Evolutionary conservation across 176 grass and related monocot genomes (phyloP).

Genomic region (Musa itinerans): DNA sequence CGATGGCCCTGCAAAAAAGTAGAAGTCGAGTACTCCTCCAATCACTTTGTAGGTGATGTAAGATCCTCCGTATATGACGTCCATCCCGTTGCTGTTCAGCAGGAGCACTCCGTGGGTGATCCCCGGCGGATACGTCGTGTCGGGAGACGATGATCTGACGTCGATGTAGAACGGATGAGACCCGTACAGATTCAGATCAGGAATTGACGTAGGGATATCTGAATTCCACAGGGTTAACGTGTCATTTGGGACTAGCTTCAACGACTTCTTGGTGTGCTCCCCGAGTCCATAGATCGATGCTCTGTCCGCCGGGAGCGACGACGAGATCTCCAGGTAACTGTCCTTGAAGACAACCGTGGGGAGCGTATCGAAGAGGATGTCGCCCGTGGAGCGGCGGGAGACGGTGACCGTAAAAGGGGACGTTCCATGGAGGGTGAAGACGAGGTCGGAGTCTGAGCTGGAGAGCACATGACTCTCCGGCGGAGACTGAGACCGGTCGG

Average conservation of each 20-base stretch:
- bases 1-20: constrained; percentile 61
- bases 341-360: constrained; percentile 54
- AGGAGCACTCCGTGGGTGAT: constrained; percentile 66
- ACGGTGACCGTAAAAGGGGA: constrained; percentile 70
- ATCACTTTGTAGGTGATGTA: constrained; percentile 78
- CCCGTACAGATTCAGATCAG: constrained; percentile 67
- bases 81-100: constrained; percentile 93
- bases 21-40: constrained; percentile 79
- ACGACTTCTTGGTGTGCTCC: constrained; percentile 71
- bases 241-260: constrained; percentile 45
- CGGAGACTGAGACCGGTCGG: not conserved
- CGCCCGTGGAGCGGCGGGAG: constrained; percentile 56
- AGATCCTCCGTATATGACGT: constrained; percentile 51
- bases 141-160: constrained; percentile 32
- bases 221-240: constrained; percentile 79
- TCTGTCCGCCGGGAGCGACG: constrained; percentile 30
- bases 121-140: not conserved
- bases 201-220: constrained; percentile 24
- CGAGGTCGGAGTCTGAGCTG: constrained; percentile 38
- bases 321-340: constrained; percentile 58
- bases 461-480: constrained; percentile 30
- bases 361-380: constrained; percentile 59
- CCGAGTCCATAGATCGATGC: constrained; percentile 74
- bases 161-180: constrained; percentile 93
- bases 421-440: constrained; percentile 33